Percentiles rank a stretch among this genome's conserved stretches.
These are phyloP conservation scores for Vitis labrusca DNA, from an alignment of 164 flowering plant species.

Conservation along the genomic window DNA sequence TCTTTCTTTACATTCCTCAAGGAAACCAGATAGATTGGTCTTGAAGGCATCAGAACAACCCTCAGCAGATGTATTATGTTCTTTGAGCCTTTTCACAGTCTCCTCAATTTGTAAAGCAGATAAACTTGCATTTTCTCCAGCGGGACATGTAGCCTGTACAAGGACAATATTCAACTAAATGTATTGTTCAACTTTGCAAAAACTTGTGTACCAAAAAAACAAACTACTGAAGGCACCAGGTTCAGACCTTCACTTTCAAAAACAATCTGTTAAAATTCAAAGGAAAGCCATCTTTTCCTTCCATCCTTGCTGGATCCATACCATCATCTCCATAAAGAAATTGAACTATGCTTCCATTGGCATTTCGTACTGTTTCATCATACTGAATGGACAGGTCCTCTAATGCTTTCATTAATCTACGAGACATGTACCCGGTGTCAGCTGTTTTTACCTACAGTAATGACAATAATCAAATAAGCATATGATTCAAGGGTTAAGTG, in stretches of 20 bases:
- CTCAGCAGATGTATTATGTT: conserved; percentile 34
- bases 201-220: background rate
- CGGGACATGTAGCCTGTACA: conserved; percentile 83
- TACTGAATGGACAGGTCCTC: conserved; percentile 83
- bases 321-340: conserved; percentile 97
- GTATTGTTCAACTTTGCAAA: background rate
- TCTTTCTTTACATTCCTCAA: conserved; percentile 21
- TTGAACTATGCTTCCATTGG: conserved; percentile 77
- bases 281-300: conserved; percentile 72
- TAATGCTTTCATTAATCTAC: conserved; percentile 86
- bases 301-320: conserved; percentile 96
- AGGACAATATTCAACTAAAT: background rate
- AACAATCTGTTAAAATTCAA: conserved; percentile 75
- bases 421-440: conserved; percentile 98
- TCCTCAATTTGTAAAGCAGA: conserved; percentile 43
- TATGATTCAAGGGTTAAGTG: background rate
- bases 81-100: conserved; percentile 35
- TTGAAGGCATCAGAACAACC: conserved; percentile 59
- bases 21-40: conserved; percentile 37
- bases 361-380: conserved; percentile 82
- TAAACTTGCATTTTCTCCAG: conserved; percentile 32
- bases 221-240: background rate
- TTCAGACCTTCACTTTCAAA: conserved; percentile 68
- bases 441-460: conserved; percentile 92
- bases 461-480: conserved; percentile 8